Percentiles rank a stretch among this genome's conserved stretches.
These are phyloP conservation scores for Clonostachys sp. DNA, from an alignment of 2,329 filamentous ascomycete species.

Conservation along the genomic window DNA sequence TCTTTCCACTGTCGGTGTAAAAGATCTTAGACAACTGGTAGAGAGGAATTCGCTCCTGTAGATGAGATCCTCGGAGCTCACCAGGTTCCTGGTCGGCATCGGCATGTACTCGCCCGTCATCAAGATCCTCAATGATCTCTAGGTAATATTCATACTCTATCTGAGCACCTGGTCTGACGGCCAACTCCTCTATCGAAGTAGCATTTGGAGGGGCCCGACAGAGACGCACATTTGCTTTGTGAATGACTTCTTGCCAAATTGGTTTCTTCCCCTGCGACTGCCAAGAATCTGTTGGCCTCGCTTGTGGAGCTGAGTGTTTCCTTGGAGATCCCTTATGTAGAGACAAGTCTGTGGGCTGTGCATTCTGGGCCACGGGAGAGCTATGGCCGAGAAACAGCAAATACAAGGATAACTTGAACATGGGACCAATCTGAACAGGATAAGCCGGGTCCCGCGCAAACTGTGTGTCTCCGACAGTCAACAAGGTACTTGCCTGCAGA, in stretches of 20 bases:
- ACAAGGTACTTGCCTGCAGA: slow-evolving; percentile 86
- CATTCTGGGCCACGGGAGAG: slow-evolving; percentile 12
- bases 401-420: slow-evolving; percentile 83
- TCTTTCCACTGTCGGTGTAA: slow-evolving; percentile 85
- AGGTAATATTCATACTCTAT: slow-evolving; percentile 70
- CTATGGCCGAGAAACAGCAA: slow-evolving; percentile 89
- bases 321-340: neutral
- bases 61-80: slow-evolving; percentile 39
- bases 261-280: slow-evolving; percentile 45
- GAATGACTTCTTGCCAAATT: slow-evolving; percentile 94
- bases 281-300: neutral
- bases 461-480: slow-evolving; percentile 81
- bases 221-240: slow-evolving; percentile 84
- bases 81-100: slow-evolving; percentile 18
- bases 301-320: neutral
- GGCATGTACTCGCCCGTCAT: slow-evolving; percentile 51
- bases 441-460: slow-evolving; percentile 62
- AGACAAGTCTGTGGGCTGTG: neutral
- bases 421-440: slow-evolving; percentile 79
- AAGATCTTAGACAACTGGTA: slow-evolving; percentile 79
- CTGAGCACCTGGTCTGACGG: neutral
- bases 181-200: neutral
- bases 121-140: slow-evolving; percentile 75
- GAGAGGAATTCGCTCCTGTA: slow-evolving; percentile 49
- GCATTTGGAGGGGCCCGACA: slow-evolving; percentile 53